These are phyloP conservation scores for Eutypa lata DNA, from an alignment of 2,329 filamentous ascomycete genomes.

Conservation along the genomic window DNA sequence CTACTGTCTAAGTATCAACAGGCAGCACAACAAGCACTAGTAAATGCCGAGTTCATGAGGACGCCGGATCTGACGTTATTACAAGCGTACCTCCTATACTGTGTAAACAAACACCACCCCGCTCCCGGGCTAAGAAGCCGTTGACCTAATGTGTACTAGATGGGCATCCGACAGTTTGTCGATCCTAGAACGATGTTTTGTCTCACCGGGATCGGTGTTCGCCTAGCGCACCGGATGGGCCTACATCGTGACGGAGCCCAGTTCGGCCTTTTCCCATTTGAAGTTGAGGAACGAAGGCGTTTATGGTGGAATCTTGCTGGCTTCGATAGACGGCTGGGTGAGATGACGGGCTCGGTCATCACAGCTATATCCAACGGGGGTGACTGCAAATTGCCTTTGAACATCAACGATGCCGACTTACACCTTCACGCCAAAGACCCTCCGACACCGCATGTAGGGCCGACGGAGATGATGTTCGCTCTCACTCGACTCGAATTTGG, in stretches of 20 bases:
- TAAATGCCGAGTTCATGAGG: constrained; percentile 65
- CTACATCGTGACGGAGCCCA: constrained; percentile 61
- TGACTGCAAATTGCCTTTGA: constrained; percentile 56
- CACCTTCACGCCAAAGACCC: constrained; percentile 54
- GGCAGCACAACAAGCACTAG: constrained; percentile 61
- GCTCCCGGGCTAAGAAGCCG: not conserved
- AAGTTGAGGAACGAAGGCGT: constrained; percentile 67
- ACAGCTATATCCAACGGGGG: constrained; percentile 52
- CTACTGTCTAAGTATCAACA: constrained; percentile 53
- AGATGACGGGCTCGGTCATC: constrained; percentile 59
- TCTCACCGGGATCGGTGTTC: constrained; percentile 62
- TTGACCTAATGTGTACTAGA: constrained; percentile 36
- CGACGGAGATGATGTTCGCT: constrained; percentile 60
- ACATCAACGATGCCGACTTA: constrained; percentile 60
- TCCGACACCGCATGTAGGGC: constrained; percentile 44
- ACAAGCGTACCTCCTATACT: constrained; percentile 65
- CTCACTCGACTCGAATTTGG: constrained; percentile 56
- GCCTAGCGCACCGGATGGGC: constrained; percentile 66
- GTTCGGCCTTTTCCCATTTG: constrained; percentile 51
- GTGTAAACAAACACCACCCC: constrained; percentile 43
- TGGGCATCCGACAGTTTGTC: constrained; percentile 54
- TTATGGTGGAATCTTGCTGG: constrained; percentile 71
- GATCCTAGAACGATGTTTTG: constrained; percentile 61
- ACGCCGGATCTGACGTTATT: constrained; percentile 62
- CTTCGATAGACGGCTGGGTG: constrained; percentile 66